Evolutionary conservation across 2,329 filamentous ascomycete genomes (phyloP).

Genomic region (Neodidymelliopsis sp.): DNA sequence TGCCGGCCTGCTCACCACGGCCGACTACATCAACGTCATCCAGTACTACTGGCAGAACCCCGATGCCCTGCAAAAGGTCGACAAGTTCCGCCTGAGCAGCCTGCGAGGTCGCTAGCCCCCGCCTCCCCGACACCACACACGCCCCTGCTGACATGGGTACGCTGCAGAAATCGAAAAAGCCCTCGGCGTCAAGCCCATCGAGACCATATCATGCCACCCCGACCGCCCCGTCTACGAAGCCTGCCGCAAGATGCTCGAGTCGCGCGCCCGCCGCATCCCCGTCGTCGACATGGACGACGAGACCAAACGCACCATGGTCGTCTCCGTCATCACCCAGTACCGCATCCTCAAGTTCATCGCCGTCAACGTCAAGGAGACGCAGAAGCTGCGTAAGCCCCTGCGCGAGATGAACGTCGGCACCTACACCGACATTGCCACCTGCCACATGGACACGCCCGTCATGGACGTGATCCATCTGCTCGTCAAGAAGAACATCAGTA

Average conservation of each 20-base stretch:
- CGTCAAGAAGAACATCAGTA: constrained; percentile 92
- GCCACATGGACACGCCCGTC: constrained; percentile 87
- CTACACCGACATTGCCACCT: constrained; percentile 80
- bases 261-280: constrained; percentile 90
- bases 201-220: constrained; percentile 95
- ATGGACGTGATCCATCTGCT: constrained; percentile 94
- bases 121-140: background rate
- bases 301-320: constrained; percentile 88
- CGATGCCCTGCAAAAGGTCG: constrained; percentile 85
- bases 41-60: constrained; percentile 99
- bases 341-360: constrained; percentile 98
- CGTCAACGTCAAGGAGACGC: constrained; percentile 89
- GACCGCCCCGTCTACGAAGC: constrained; percentile 92
- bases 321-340: constrained; percentile 97
- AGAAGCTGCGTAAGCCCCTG: constrained; percentile 85
- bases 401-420: constrained; percentile 85
- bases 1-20: constrained; percentile 91
- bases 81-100: constrained; percentile 91
- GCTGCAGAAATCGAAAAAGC: constrained; percentile 88
- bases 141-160: constrained; percentile 24
- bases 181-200: constrained; percentile 87
- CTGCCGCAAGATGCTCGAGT: constrained; percentile 91
- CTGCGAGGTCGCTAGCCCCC: constrained; percentile 78
- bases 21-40: constrained; percentile 98
- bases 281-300: constrained; percentile 94